These are phyloP conservation scores for Epichloe uncinata DNA, from an alignment of 2,329 filamentous ascomycete species.

Conservation along the genomic window DNA sequence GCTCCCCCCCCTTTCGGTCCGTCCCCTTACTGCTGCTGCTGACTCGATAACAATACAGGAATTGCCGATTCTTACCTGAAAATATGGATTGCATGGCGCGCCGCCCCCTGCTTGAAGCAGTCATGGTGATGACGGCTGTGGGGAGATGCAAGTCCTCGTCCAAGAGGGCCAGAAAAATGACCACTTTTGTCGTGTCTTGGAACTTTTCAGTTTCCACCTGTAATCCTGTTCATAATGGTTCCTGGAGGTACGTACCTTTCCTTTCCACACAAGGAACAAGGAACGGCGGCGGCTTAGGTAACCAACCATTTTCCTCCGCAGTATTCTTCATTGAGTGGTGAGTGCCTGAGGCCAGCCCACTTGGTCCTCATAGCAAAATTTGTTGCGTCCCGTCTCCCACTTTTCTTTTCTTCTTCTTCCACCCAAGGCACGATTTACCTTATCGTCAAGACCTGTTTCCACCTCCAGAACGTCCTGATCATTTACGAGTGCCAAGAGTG, in stretches of 20 bases:
- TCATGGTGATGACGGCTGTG: slow-evolving; percentile 21
- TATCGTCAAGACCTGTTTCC: slow-evolving; percentile 76
- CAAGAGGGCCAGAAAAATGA: slow-evolving; percentile 1
- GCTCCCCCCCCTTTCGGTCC: no score
- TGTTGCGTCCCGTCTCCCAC: slow-evolving; percentile 5
- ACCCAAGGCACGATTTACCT: slow-evolving; percentile 66
- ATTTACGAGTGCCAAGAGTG: slow-evolving; percentile 82
- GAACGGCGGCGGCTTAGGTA: background rate
- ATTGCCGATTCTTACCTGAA: slow-evolving; percentile 28
- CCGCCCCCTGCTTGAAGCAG: slow-evolving; percentile 43
- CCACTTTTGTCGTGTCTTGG: slow-evolving; percentile 5
- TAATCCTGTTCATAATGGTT: background rate
- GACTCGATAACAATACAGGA: background rate
- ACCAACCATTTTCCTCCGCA: background rate
- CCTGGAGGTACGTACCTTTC: slow-evolving; percentile 1
- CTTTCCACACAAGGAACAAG: no score
- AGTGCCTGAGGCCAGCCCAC: slow-evolving; percentile 13
- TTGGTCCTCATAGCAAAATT: slow-evolving; percentile 6
- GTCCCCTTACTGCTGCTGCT: background rate
- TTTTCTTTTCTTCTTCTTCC: slow-evolving; percentile 22
- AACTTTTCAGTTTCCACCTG: slow-evolving; percentile 10
- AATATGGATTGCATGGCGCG: slow-evolving; percentile 35
- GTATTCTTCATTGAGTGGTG: background rate
- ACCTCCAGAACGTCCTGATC: slow-evolving; percentile 69
- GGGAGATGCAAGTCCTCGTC: slow-evolving; percentile 5